Base-by-base conservation (phyloP, 495 filamentous ascomycete species). In the Penicillium canescens region DNA sequence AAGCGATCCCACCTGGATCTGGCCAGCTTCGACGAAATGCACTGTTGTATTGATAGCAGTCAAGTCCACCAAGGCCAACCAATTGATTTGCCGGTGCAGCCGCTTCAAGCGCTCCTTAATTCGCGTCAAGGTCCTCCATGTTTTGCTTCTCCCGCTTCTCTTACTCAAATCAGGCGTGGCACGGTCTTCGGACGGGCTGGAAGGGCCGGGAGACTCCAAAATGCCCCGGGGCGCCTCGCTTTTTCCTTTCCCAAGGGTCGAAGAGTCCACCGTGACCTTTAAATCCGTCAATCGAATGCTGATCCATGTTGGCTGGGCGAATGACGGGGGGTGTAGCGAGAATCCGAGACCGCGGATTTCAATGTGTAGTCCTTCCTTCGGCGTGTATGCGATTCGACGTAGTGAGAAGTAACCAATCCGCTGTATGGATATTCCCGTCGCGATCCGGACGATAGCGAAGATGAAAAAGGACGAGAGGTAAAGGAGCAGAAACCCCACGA, bases 221-320 rank as follows among this genome's bases (percentile, higher is more conserved):
- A 66, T 48, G 36, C 53, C 39, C 28, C 50, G 61, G 2, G 61
- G 46, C 37, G 56, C 34, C 54, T 61, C 62, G 67, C 54, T 66
- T 66, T 68, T 86, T 68, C 65, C 62, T 58, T 69, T 69, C 10
- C 60, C 65, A 40, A 93, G 66, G 31, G 79, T 76, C 43, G 82
- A 79, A 43, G 90, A 71, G 68, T 98, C 90, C 21, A 97, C 65
- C 0, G 89, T 92, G n/a, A 98, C 77, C 40, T 82, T 87, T 34
- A 96, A 71, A 55, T 96, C 92, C 51, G 84, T 86, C 44, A 98
- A 72, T 20, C 91, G 88, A 34, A 99, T 78, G 61, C 91, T 96
- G 55, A 97, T 73, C 94, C 94, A 99, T 70, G 95, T 97, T 43
- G 94, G 92, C 67, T 97, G 92, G 16, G 92, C 89, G 68, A 98